Evolutionary conservation across 208 protist species (phyloP).

Genomic region (Crithidia brevicula): DNA sequence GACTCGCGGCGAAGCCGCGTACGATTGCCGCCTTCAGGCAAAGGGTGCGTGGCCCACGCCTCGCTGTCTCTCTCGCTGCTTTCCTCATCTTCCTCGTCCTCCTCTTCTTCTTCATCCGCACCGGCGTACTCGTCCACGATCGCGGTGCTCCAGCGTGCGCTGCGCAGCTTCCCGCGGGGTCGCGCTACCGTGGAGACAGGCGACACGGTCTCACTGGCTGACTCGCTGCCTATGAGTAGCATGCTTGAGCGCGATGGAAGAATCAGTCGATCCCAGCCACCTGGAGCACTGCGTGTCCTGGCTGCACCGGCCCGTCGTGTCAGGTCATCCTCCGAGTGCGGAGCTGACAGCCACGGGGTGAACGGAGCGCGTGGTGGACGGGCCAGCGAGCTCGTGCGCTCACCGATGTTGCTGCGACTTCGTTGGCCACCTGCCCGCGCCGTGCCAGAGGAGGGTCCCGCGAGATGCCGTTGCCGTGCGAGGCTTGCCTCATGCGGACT

Average conservation of each 20-base stretch:
- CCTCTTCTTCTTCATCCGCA: slow-evolving; percentile 22
- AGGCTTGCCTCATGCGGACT: slow-evolving; percentile 39
- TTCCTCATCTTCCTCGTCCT: slow-evolving; percentile 8
- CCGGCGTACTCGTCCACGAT: slow-evolving; percentile 29
- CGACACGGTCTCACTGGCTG: slow-evolving; percentile 20
- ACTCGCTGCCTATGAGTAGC: slow-evolving; percentile 32
- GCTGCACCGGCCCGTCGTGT: not conserved
- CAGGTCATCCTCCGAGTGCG: not conserved
- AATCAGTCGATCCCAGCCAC: slow-evolving; percentile 29
- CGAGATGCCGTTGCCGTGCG: not conserved
- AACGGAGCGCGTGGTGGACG: not conserved
- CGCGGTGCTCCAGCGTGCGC: slow-evolving; percentile 4
- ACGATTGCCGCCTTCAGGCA: too few species aligned
- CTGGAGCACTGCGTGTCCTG: slow-evolving; percentile 10
- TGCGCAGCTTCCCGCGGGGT: not conserved
- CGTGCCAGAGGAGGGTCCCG: not conserved
- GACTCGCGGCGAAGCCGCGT: slow-evolving; percentile 2
- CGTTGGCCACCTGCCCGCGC: not conserved
- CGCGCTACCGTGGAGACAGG: slow-evolving; percentile 5
- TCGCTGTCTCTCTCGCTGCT: not conserved
- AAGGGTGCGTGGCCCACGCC: not conserved
- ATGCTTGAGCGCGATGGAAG: slow-evolving; percentile 22
- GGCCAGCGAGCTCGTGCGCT: slow-evolving; percentile 1
- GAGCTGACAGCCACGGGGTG: not conserved
- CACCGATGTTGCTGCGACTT: not conserved